Evolutionary conservation across 495 filamentous ascomycete species (phyloP).

Genomic region (Friedmanniomyces simplex): DNA sequence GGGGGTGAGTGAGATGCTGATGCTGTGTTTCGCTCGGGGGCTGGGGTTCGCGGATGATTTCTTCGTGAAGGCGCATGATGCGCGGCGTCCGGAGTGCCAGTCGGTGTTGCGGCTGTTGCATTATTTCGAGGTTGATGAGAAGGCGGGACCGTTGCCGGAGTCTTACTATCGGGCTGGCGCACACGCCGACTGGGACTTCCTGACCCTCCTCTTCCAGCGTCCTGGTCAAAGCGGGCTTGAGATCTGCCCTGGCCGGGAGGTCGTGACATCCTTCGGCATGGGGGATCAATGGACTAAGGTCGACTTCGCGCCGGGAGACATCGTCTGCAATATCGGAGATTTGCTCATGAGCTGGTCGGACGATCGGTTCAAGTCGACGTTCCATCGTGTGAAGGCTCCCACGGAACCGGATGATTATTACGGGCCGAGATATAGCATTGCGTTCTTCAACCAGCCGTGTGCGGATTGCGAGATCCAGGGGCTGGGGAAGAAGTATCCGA

Average conservation of each 20-base stretch:
- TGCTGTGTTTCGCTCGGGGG: conserved; percentile 49
- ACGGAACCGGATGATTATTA: conserved; percentile 43
- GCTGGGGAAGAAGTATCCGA: conserved; percentile 50
- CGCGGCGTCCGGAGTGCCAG: conserved; percentile 39
- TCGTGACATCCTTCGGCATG: conserved; percentile 47
- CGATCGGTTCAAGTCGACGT: conserved; percentile 57
- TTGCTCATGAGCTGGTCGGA: conserved; percentile 61
- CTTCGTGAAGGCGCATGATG: conserved; percentile 46
- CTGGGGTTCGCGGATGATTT: conserved; percentile 46
- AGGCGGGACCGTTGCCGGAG: conserved; percentile 9
- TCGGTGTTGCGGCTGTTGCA: conserved; percentile 49
- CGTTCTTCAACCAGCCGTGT: conserved; percentile 57
- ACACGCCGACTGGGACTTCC: conserved; percentile 45
- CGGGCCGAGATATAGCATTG: conserved; percentile 51
- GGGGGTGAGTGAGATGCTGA: conserved; percentile 43
- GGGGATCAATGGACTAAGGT: conserved; percentile 55
- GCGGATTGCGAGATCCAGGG: conserved; percentile 51
- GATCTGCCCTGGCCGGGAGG: conserved; percentile 56
- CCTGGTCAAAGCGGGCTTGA: conserved; percentile 53
- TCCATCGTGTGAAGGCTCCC: conserved; percentile 53
- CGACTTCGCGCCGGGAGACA: conserved; percentile 45
- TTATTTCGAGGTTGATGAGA: conserved; percentile 37
- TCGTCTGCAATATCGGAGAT: conserved; percentile 60
- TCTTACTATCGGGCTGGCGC: conserved; percentile 53
- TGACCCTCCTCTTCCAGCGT: conserved; percentile 34